Evolutionary conservation across 495 filamentous ascomycete species (phyloP).

Genomic region (Amorphotheca resinae): DNA sequence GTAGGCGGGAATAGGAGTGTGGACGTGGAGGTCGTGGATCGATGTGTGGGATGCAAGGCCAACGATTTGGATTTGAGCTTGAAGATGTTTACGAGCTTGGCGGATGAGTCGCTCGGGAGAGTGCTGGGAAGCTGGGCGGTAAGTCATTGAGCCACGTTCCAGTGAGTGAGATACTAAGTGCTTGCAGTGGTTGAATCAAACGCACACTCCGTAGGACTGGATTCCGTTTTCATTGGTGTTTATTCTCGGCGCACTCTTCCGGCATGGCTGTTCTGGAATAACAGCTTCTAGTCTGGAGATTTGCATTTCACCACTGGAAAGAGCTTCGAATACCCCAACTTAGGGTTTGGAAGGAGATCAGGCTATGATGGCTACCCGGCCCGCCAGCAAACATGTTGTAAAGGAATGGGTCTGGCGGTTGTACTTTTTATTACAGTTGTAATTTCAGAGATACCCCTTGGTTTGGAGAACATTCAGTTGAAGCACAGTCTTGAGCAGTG

Average conservation of each 20-base stretch:
- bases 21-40: slow-evolving; percentile 62
- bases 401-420: too few relatives aligned
- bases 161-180: neutral
- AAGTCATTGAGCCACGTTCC: neutral
- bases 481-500: too few relatives aligned
- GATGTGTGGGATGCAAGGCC: slow-evolving; percentile 52
- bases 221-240: too few relatives aligned
- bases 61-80: slow-evolving; percentile 57
- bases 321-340: too few relatives aligned
- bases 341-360: too few relatives aligned
- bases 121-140: slow-evolving; percentile 49
- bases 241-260: too few relatives aligned
- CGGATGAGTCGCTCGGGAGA: slow-evolving; percentile 40
- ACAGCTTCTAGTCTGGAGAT: too few relatives aligned
- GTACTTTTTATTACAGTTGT: neutral
- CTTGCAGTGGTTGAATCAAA: neutral
- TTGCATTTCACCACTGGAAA: too few relatives aligned
- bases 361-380: too few relatives aligned
- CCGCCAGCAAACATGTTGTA: too few relatives aligned
- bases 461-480: neutral
- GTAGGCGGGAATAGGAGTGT: slow-evolving; percentile 45
- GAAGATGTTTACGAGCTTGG: slow-evolving; percentile 47
- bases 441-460: neutral
- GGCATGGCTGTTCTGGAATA: too few relatives aligned
- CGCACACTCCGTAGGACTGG: too few relatives aligned